Evolutionary conservation across 2,329 filamentous ascomycete genomes (phyloP), one percentile per base, ranked within the genome.

Genomic region (Colletotrichum tofieldiae): DNA sequence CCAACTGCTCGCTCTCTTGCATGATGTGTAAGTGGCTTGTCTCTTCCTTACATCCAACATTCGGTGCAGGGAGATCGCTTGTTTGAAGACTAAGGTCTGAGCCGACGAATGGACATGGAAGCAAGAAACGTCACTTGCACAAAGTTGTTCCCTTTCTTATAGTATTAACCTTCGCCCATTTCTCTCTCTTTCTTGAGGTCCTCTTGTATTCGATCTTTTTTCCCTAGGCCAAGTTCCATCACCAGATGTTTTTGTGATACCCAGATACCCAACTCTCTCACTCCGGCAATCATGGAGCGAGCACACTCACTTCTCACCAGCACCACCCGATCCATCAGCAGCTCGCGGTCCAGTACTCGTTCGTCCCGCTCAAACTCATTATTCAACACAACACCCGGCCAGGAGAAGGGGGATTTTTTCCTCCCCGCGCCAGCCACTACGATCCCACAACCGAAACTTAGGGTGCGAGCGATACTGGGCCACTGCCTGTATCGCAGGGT

Each of bases 401-500:
- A 55, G 43, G 71, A 71, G 71, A 73, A 73, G 49, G 71, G 71
- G 55, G 71, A 73, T 54, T 73, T 73, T 67, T 62, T 66, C 32
- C 67, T 73, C 60, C 71, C 71, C 54, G 60, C 67, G n/a, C 67
- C 67, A 62, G 70, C 61, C 60, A 71, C 67, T 35, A 73, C 66
- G 67, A 70, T 73, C 63, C 55, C 65, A 58, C 71, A 73, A 74
- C 78, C 82, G 23, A 82, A 79, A 65, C 78, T 86, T 60, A 80
- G 84, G 65, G 77, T 87, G 29, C 84, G 83, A 72, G 79, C 84
- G 8, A 75, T 89, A 16, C 77, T 90, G n/a, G 81, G 86, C 18
- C 84, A 88, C 75, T 88, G 84, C 75, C 80, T 89, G 45, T 89
- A 89, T 75, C 84, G 87, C 51, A 83, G 88, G 66, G 82, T 89